A percentile compares a stretch with the other conserved stretches of the same genome.
Conservation (phyloP, 169 alveolate genomes). For the Cryptosporidium sp. region DNA sequence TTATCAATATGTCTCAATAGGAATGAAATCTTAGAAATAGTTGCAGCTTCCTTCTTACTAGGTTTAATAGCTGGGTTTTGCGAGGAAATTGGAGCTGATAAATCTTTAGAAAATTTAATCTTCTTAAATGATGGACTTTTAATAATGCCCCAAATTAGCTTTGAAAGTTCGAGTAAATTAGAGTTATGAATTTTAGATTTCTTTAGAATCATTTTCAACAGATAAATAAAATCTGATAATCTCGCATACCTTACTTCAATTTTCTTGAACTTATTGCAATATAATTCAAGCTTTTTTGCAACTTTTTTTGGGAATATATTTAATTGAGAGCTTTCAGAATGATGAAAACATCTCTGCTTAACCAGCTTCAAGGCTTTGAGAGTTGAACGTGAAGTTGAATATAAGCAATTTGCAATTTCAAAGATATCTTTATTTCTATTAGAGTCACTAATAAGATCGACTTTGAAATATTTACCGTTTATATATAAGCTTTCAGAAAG, state of each 20-base stretch:
- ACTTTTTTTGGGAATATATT: conserved; percentile 30
- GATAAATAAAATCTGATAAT: conserved; percentile 36
- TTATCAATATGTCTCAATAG: conserved; percentile 26
- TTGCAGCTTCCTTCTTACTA: background rate
- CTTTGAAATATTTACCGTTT: background rate
- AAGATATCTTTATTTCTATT: conserved; percentile 1
- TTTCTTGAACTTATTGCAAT: conserved; percentile 13
- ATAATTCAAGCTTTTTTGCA: background rate
- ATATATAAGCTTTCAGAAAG: conserved; percentile 23
- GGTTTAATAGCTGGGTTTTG: background rate
- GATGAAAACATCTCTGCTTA: conserved; percentile 40
- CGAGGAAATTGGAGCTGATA: background rate
- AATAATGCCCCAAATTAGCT: conserved; percentile 14
- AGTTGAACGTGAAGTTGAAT: background rate
- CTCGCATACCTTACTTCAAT: conserved; percentile 38
- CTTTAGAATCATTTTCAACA: conserved; percentile 23
- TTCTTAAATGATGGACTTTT: conserved; percentile 19
- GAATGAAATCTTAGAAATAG: background rate
- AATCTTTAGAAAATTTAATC: background rate
- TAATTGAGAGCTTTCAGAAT: conserved; percentile 18
- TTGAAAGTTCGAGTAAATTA: conserved; percentile 27
- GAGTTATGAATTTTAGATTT: conserved; percentile 41
- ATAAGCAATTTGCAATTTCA: conserved; percentile 19
- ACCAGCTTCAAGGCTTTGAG: conserved; percentile 14
- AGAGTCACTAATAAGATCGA: background rate